These are phyloP conservation scores for Alternaria triticimaculans DNA, from an alignment of 2,329 filamentous ascomycete genomes.

Conservation along the genomic window DNA sequence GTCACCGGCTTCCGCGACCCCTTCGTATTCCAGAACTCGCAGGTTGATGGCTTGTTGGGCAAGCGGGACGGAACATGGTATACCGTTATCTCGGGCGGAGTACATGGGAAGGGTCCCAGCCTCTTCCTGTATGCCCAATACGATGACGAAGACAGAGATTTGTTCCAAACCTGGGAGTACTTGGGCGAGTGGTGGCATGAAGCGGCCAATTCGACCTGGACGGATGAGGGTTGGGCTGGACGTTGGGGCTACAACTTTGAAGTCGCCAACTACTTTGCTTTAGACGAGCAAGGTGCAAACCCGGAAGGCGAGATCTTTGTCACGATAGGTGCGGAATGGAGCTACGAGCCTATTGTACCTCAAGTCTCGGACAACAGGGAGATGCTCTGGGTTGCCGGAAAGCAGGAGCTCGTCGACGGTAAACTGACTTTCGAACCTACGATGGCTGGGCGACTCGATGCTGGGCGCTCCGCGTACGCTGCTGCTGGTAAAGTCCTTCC, in stretches of 20 bases:
- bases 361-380: slow-evolving; percentile 51
- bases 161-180: slow-evolving; percentile 51
- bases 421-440: slow-evolving; percentile 44
- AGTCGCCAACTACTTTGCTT: slow-evolving; percentile 52
- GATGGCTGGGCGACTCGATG: slow-evolving; percentile 54
- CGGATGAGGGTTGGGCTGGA: slow-evolving; percentile 26
- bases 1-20: slow-evolving; percentile 55
- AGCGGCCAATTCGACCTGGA: slow-evolving; percentile 34
- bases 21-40: slow-evolving; percentile 50
- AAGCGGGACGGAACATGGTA: slow-evolving; percentile 50
- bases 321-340: slow-evolving; percentile 55
- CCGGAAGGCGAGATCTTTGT: slow-evolving; percentile 50
- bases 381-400: slow-evolving; percentile 53
- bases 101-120: slow-evolving; percentile 49
- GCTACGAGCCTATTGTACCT: slow-evolving; percentile 48
- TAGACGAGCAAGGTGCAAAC: slow-evolving; percentile 51
- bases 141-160: slow-evolving; percentile 27
- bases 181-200: slow-evolving; percentile 53
- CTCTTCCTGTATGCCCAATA: slow-evolving; percentile 52
- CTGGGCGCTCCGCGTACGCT: slow-evolving; percentile 53
- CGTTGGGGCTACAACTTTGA: slow-evolving; percentile 55
- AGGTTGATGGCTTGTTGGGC: slow-evolving; percentile 46
- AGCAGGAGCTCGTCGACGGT: slow-evolving; percentile 39
- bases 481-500: slow-evolving; percentile 53
- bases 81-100: slow-evolving; percentile 49